Evolutionary conservation across 169 alveolate genomes (phyloP), one percentile per base, ranked within the genome.

Genomic region (Eimeria necatrix): DNA sequence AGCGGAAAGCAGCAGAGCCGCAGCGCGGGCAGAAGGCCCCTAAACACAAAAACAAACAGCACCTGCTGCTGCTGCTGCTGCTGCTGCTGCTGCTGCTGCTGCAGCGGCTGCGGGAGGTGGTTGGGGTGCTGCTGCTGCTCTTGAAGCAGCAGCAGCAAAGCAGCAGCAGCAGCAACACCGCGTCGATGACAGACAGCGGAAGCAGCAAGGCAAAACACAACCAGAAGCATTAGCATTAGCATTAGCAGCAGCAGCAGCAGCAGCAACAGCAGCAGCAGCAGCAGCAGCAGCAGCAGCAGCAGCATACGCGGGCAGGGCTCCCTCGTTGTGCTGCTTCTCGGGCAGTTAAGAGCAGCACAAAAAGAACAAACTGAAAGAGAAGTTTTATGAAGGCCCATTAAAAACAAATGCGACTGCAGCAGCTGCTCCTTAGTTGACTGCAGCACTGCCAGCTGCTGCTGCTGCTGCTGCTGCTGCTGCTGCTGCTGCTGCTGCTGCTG

Each of bases 1-100:
- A n/a, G n/a, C n/a, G n/a, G 86, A n/a, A 74, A 74, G 53, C 41
- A 56, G 86, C 86, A 74, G 86, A 56, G 86, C 86, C 86, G 22
- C 86, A 74, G 4, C 86, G 86, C 22, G 59, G 7, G 52, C 86
- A 74, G 22, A 74, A n/a, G 16, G 86, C 86, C 86, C 61, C 86
- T 74, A 20, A 32, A 74, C 5, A 32, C 24, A 32, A 4, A 32
- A 4, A 64, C 76, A 74, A 7, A 74, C 8, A 74, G 3, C 86
- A 3, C 49, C 3, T 10, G 48, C 48, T 16, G 48, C 83, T 71
- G 83, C 52, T 32, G 83, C 83, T 71, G 83, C 60, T 12, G 9
- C 81, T 70, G 52, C 81, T 24, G 41, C 81, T 60, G 71, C 71
- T n/a, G 81, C 52, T 70, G 81, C 51, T 26, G 81, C 81, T 70